phyloP scores from a whole-genome alignment of 1,139 yeast species.

The Yamadazyma sp. region DNA sequence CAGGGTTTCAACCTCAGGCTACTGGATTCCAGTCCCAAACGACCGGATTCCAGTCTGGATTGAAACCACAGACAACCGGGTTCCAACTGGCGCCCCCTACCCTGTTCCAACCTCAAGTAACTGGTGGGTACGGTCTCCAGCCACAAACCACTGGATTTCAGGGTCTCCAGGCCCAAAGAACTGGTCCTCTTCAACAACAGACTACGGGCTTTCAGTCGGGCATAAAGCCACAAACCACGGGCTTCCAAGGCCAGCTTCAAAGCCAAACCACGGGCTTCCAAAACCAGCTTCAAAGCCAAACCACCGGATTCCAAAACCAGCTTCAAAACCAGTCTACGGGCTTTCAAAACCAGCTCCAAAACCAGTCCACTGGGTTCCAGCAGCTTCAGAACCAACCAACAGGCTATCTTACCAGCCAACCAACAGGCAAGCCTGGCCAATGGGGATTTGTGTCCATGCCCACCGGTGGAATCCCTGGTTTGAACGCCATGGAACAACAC shows the following conservation, averaged over 20 bases:
- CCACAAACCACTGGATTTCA: conserved; percentile 46
- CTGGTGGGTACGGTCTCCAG: conserved; percentile 23
- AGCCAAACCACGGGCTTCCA: conserved; percentile 37
- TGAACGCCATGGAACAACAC: conserved; percentile 71
- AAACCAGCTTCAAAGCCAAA: conserved; percentile 12
- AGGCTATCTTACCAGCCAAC: conserved; percentile 40
- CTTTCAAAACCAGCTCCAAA: conserved; percentile 31
- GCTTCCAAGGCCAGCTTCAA: conserved; percentile 32
- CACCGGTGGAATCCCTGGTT: conserved; percentile 73
- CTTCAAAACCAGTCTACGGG: conserved; percentile 43
- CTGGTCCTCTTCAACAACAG: conserved; percentile 21
- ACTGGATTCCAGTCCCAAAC: conserved; percentile 34
- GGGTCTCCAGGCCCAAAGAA: conserved; percentile 23
- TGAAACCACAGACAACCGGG: conserved; percentile 35
- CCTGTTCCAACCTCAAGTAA: conserved; percentile 26
- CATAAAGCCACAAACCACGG: conserved; percentile 31
- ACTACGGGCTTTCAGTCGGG: conserved; percentile 34
- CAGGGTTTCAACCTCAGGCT: conserved; percentile 28
- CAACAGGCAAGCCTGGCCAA: conserved; percentile 77
- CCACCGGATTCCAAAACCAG: conserved; percentile 19
- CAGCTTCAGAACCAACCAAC: conserved; percentile 43
- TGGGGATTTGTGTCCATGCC: conserved; percentile 81
- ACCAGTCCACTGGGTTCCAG: conserved; percentile 28
- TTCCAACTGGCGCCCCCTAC: conserved; percentile 23
- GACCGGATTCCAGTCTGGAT: conserved; percentile 38